Percentiles rank a stretch among this genome's conserved stretches.
These are phyloP conservation scores for Aspergillus sp. DNA, from an alignment of 2,329 filamentous ascomycete genomes.

Conservation along the genomic window DNA sequence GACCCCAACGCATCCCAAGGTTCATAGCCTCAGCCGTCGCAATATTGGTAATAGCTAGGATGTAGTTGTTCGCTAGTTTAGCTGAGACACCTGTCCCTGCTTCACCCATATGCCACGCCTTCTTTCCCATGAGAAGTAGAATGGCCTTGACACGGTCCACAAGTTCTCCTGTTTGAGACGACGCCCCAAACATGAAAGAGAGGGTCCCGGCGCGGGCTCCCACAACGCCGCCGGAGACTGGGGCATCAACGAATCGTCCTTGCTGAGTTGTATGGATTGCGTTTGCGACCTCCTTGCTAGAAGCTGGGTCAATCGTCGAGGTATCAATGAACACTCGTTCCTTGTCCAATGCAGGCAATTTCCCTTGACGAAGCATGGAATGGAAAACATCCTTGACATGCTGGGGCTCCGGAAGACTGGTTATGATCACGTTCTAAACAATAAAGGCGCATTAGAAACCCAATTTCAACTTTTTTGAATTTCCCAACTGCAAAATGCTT, in stretches of 20 bases:
- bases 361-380: constrained; percentile 65
- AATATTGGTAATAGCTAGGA: constrained; percentile 90
- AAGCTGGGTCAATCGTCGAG: constrained; percentile 90
- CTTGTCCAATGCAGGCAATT: constrained; percentile 52
- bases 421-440: constrained; percentile 76
- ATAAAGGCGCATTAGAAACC: constrained; percentile 6
- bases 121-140: constrained; percentile 79
- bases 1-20: constrained; percentile 62
- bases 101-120: constrained; percentile 78
- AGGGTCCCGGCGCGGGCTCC: constrained; percentile 83
- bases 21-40: constrained; percentile 68
- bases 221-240: constrained; percentile 95
- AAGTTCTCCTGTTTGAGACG: constrained; percentile 47
- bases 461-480: neutral
- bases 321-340: constrained; percentile 88
- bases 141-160: constrained; percentile 67
- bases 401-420: constrained; percentile 82
- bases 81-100: constrained; percentile 85
- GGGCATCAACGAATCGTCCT: constrained; percentile 85
- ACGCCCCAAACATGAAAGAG: constrained; percentile 91
- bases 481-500: neutral
- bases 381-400: constrained; percentile 84
- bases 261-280: constrained; percentile 65
- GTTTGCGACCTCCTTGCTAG: constrained; percentile 74
- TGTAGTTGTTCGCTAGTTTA: constrained; percentile 96